Conservation (phyloP, 371 early-diverging fungal genomes). For the Mortierella sp. region DNA sequence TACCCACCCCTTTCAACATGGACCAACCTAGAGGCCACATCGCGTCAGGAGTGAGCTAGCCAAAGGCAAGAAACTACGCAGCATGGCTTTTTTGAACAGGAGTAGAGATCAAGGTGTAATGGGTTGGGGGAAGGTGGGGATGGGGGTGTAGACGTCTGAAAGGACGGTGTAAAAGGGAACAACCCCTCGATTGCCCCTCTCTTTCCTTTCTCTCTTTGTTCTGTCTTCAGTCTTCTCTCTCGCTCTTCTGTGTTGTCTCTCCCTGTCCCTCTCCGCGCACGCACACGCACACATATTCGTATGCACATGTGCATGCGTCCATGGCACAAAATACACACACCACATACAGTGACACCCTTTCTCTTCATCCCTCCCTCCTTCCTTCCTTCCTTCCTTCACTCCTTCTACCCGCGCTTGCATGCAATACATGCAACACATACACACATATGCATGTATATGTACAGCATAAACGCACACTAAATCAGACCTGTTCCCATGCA, state of each 20-base stretch:
- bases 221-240: neutral
- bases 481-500: neutral
- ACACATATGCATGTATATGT: too few relatives aligned
- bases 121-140: too few relatives aligned
- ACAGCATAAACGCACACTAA: neutral
- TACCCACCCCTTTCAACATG: neutral
- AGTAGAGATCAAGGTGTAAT: too few relatives aligned
- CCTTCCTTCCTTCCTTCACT: too few relatives aligned
- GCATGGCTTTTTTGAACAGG: neutral
- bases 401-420: too few relatives aligned
- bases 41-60: neutral
- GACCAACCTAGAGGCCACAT: neutral
- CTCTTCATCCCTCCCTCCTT: too few relatives aligned
- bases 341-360: too few relatives aligned
- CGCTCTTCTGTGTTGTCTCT: neutral
- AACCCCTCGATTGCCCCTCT: neutral
- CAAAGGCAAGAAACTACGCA: neutral
- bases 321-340: too few relatives aligned
- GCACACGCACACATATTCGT: neutral
- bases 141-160: neutral
- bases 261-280: conserved; percentile 4
- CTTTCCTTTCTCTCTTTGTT: neutral
- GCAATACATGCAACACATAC: neutral
- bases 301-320: neutral
- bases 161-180: neutral